Base-by-base conservation (phyloP, 2,329 filamentous ascomycete genomes). In the Sarocladiaceae sp. region DNA sequence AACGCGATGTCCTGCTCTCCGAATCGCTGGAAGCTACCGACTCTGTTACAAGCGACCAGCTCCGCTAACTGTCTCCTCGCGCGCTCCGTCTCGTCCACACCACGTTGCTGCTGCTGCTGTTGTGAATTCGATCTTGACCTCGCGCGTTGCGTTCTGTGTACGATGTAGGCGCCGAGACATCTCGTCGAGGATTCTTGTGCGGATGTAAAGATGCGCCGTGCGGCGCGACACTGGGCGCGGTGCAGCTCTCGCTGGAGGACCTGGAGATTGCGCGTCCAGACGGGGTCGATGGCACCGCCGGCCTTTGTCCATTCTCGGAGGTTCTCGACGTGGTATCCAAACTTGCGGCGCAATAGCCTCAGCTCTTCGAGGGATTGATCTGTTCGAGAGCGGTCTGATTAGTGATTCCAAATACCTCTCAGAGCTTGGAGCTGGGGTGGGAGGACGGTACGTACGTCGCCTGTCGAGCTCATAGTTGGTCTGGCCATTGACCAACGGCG, bases 401-500 rank as follows among this genome's bases (percentile, higher is more conserved):
- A n/a, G n/a, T n/a, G n/a, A n/a, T 24, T 16, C 21, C 7, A 15
- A 19, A 24, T 20, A 12, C 18, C 34, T 37, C 10, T 37, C 16
- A 37, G 20, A 6, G 6, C 34, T 11, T 9, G 31, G 34, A 37
- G 9, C 15, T 12, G 34, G 6, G 21, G 15, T 6, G 34, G 24
- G 20, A 31, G 35, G n/a, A 21, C 13, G 3, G 26, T 18, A 65
- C 74, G 51, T 61, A 78, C 75, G 53, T 46, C 67, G 73, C 45
- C 73, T 65, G 55, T 81, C 76, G 48, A 73, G 71, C 54, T 79
- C 72, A 52, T 80, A 80, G 58, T 79, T 76, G 35, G 70, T 65
- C 52, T 73, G 68, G 23, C 76, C 75, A 50, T 76, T 73, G 44
- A 80, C 68, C 33, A 80, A 63, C 37, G 66, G 65, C 18, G 69